Conservation (phyloP, 75 land plant genomes). For the Pinus taeda region DNA sequence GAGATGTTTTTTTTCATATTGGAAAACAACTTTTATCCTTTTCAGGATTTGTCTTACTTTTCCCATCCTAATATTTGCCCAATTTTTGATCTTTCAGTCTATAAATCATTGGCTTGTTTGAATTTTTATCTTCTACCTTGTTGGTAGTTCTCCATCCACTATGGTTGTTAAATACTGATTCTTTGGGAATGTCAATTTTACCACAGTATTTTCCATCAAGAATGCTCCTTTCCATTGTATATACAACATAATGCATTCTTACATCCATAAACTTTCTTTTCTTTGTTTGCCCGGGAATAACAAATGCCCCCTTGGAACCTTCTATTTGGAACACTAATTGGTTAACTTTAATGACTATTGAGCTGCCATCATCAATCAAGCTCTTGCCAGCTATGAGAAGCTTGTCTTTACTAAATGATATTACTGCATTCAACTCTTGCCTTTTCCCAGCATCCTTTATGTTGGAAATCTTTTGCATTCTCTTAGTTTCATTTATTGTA, state of each 20-base stretch:
- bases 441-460: slow-evolving; percentile 14
- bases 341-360: slow-evolving; percentile 16
- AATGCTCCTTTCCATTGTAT: slow-evolving; percentile 14
- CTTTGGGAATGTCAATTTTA: slow-evolving; percentile 32
- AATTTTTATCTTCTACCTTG: slow-evolving; percentile 36
- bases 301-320: slow-evolving; percentile 60
- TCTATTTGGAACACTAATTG: slow-evolving; percentile 55
- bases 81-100: slow-evolving; percentile 29
- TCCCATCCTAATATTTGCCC: slow-evolving; percentile 23
- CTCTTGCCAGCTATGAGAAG: slow-evolving; percentile 35
- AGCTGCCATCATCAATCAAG: slow-evolving; percentile 24
- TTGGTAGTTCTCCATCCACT: slow-evolving; percentile 25
- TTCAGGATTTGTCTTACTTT: slow-evolving; percentile 16
- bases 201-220: slow-evolving; percentile 18
- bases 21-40: slow-evolving; percentile 16
- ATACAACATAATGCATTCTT: slow-evolving; percentile 63
- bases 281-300: slow-evolving; percentile 78
- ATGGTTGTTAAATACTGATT: slow-evolving; percentile 21
- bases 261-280: slow-evolving; percentile 82
- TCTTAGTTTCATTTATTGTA: slow-evolving; percentile 8
- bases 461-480: slow-evolving; percentile 2
- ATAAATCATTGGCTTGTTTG: slow-evolving; percentile 18
- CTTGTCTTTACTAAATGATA: slow-evolving; percentile 38
- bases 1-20: background rate
- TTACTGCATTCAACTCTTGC: slow-evolving; percentile 20